A percentile compares a stretch with the other conserved stretches of the same genome.
Conservation (phyloP, 2,329 filamentous ascomycete genomes). For the Calonectria honghensis region DNA sequence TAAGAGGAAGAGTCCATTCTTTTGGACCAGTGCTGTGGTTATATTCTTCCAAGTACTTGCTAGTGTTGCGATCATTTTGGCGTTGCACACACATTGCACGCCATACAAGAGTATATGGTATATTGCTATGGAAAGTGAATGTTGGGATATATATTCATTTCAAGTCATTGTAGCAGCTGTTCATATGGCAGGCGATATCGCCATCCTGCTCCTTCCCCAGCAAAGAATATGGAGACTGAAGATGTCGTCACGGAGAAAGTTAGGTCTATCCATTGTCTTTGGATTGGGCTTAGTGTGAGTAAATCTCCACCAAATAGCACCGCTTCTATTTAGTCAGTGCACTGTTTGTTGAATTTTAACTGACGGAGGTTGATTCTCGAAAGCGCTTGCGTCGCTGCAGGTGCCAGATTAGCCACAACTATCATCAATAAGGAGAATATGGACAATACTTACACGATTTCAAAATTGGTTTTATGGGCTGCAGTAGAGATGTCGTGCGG, state of each 20-base stretch:
- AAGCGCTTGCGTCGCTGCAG: conserved; percentile 17
- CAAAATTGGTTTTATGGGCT: conserved; percentile 6
- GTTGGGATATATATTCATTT: conserved; percentile 18
- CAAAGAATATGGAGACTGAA: conserved; percentile 18
- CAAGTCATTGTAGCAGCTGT: conserved; percentile 4
- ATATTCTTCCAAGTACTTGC: conserved; percentile 7
- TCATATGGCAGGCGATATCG: conserved; percentile 10
- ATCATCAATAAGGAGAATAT: conserved; percentile 6
- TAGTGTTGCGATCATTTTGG: conserved; percentile 8
- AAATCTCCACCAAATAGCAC: too few relatives aligned
- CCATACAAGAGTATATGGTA: conserved; percentile 17
- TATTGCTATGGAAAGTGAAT: not conserved
- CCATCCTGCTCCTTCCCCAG: not conserved
- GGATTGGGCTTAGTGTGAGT: conserved; percentile 11
- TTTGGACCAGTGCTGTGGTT: conserved; percentile 3
- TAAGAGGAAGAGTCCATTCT: conserved; percentile 15
- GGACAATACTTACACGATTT: conserved; percentile 5
- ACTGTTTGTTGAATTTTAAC: not conserved
- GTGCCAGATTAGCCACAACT: conserved; percentile 2
- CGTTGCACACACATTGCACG: conserved; percentile 6
- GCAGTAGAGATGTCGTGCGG: conserved; percentile 14
- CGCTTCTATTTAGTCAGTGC: not conserved
- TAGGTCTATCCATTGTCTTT: conserved; percentile 4
- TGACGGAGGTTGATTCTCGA: not conserved
- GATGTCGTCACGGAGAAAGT: conserved; percentile 4